Base-by-base conservation (phyloP, 2,329 filamentous ascomycete genomes). In the Epichloe gansuensis region DNA sequence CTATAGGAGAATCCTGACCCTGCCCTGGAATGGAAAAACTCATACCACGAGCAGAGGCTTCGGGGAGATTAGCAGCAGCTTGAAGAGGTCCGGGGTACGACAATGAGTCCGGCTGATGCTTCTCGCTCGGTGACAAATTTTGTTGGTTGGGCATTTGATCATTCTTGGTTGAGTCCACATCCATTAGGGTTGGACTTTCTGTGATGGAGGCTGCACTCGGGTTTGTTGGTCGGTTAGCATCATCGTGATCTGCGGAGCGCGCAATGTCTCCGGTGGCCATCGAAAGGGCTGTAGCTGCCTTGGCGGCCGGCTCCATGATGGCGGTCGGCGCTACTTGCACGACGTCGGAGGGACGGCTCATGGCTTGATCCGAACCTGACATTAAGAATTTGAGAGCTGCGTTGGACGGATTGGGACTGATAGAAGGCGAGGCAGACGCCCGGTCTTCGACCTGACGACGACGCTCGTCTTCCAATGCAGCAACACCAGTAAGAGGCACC, bases 341-440 rank as follows among this genome's bases (percentile, higher is more conserved):
- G 56, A 71, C 73, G 63, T 81, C 78, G 52, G 74, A 69, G n/a
- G 76, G 69, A 54, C 76, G 77, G 63, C 76, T 81, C 69, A 82
- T 76, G 47, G 70, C 70, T 56, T 75, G 67, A 25, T 73, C 71
- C 52, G 69, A 73, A 45, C 74, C 74, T 38, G 77, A 75, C 69
- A 81, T 73, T 47, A 82, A 68, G 21, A 76, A 76, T 23, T 73
- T 70, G 34, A 82, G 66, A 35, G 72, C 76, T 54, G 69, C 73
- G 51, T 78, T 76, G n/a, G 71, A 70, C 21, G 77, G 74, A 51
- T 79, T 78, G 42, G 80, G 75, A 62, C 71, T 79, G 48, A 69
- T 72, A 38, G 70, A 71, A 39, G 70, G 66, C 50, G 70, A 67
- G 49, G 71, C 69, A 49, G 66, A 64, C 51, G 63, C 53, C 62